Evolutionary conservation across 129 eudicot species (phyloP), one percentile per base, ranked within the genome.

Genomic region (Heracleum sosnowskyi): DNA sequence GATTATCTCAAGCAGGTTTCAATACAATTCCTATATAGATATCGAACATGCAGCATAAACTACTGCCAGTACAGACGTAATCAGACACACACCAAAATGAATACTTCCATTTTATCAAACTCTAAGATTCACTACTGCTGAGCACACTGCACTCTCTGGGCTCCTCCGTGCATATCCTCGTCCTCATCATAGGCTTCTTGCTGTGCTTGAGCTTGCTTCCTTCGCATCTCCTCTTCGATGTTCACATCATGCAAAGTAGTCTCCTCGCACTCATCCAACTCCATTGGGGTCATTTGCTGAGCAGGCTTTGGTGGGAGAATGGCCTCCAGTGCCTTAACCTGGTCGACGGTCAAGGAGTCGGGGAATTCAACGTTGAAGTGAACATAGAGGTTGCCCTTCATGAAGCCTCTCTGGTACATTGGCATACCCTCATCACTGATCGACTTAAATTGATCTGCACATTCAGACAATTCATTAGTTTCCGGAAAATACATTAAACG

Each of bases 371-470:
- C 92, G 0, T 77, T 88, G 82, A 90, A 92, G 60, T 92, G 97
- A 20, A 92, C 82, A 41, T 92, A 92, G 68, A 92, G 76, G 76
- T 83, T 90, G 22, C 97, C 97, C 83, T 77, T 90, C 92, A 92
- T 90, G 80, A 92, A 92, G 2, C 93, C 88, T 82, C 93, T 86
- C 79, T 83, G 83, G 51, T 92, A 89, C 85, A 92, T 79, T 0
- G 96, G 97, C 97, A 92, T 92, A 17, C 97, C 97, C 77, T 92
- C 97, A 22, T 92, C 97, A 11, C 88, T 89, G 33, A 92, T 85
- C 0, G 91, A 95, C 96, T 92, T 92, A 80, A 76, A 89, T 69
- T 82, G 83, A 88, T 90, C 97, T 88, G 31, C 5, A 44, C 11
- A 44, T 13, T 26, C 0, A n/a, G n/a, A 44, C 26, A 39, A 69